A percentile compares a stretch with the other conserved stretches of the same genome.
Conservation (phyloP, 176 grass and related monocot species). For the Rhynchospora breviuscula region DNA sequence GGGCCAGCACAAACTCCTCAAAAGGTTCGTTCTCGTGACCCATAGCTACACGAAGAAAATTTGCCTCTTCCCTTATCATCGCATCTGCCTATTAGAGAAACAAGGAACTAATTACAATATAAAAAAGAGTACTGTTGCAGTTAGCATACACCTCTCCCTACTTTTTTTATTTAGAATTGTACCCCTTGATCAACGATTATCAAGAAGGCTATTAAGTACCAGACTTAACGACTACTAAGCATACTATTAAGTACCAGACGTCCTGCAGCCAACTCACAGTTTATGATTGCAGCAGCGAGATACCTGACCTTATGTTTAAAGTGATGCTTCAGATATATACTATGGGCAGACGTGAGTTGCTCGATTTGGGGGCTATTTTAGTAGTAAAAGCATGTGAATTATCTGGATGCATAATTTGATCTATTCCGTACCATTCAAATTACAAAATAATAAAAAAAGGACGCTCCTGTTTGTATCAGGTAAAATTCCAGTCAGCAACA, state of each 20-base stretch:
- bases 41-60: slow-evolving; percentile 64
- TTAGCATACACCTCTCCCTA: background rate
- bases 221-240: background rate
- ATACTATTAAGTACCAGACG: background rate
- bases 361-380: no score
- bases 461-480: background rate
- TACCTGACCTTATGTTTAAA: no score
- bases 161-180: background rate
- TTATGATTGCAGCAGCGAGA: no score
- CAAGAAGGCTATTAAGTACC: no score
- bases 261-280: background rate
- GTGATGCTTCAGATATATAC: no score
- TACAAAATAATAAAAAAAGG: background rate
- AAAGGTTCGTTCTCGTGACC: slow-evolving; percentile 77
- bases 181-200: background rate
- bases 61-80: slow-evolving; percentile 68
- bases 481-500: no score
- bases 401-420: no score
- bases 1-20: slow-evolving; percentile 84
- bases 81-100: slow-evolving; percentile 51
- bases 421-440: no score
- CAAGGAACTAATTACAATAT: background rate
- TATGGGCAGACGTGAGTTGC: no score
- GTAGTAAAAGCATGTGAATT: no score
- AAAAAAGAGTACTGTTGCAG: slow-evolving; percentile 14